Evolutionary conservation across 2,329 filamentous ascomycete species (phyloP).

Genomic region (Fusarium gaditjirri): DNA sequence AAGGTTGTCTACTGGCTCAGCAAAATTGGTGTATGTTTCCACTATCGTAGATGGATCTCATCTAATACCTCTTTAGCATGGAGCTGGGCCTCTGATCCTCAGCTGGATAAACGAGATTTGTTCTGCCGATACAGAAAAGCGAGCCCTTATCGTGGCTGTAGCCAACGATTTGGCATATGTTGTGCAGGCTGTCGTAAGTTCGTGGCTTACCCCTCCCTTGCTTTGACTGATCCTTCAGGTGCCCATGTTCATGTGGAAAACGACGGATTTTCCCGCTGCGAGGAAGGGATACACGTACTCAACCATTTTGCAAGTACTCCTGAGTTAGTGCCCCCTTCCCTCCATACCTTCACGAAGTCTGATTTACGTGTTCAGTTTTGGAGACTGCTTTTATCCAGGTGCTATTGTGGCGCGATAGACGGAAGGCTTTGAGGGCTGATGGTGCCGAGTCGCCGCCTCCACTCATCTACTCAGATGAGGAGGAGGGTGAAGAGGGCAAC

Average conservation of each 20-base stretch:
- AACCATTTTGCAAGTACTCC: not conserved
- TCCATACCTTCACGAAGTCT: not conserved
- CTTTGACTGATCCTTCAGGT: not conserved
- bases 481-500: not conserved
- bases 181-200: constrained; percentile 26
- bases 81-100: constrained; percentile 36
- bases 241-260: constrained; percentile 5
- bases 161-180: constrained; percentile 29
- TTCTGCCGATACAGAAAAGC: constrained; percentile 33
- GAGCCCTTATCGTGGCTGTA: constrained; percentile 23
- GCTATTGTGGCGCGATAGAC: not conserved
- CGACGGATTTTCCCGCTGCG: not conserved
- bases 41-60: too few relatives aligned
- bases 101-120: constrained; percentile 42
- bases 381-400: not conserved
- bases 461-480: not conserved
- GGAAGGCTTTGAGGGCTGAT: not conserved
- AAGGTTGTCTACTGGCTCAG: constrained; percentile 37
- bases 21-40: constrained; percentile 14
- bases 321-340: not conserved
- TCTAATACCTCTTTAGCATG: not conserved
- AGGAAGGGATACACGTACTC: constrained; percentile 4
- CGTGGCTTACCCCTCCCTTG: fast-evolving
- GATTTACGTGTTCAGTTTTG: not conserved
- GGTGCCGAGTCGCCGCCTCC: not conserved